A percentile compares a stretch with the other conserved stretches of the same genome.
Evolutionary conservation across 257 asterid species (phyloP).

Genomic region (Thymus quinquecostatus): DNA sequence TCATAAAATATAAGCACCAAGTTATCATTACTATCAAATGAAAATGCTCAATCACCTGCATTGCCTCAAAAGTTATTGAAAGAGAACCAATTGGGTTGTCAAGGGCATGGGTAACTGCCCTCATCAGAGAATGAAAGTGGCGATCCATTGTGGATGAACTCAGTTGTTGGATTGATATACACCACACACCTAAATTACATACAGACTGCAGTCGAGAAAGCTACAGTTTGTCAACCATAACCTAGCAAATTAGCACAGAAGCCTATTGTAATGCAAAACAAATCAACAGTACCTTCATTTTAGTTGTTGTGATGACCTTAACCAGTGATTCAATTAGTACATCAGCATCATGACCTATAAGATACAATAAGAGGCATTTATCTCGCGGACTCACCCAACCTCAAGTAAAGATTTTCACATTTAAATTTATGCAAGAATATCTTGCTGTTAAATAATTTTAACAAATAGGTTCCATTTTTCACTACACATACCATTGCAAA

Average conservation of each 20-base stretch:
- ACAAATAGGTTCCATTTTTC: neutral
- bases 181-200: constrained; percentile 84
- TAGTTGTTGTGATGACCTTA: constrained; percentile 55
- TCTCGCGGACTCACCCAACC: constrained; percentile 18
- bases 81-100: constrained; percentile 86
- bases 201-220: constrained; percentile 58
- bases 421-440: neutral
- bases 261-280: constrained; percentile 14
- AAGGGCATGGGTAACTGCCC: constrained; percentile 65
- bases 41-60: constrained; percentile 56
- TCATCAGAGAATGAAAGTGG: constrained; percentile 55
- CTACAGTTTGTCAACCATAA: constrained; percentile 29
- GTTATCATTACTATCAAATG: constrained; percentile 8
- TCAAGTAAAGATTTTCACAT: neutral
- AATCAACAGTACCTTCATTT: constrained; percentile 56
- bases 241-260: constrained; percentile 19
- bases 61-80: constrained; percentile 79
- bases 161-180: constrained; percentile 78
- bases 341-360: constrained; percentile 56
- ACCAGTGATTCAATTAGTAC: constrained; percentile 60
- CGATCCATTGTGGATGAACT: constrained; percentile 45
- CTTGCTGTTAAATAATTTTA: neutral
- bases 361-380: constrained; percentile 29
- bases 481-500: neutral
- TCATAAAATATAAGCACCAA: neutral